Percentiles rank a stretch among this genome's conserved stretches.
Evolutionary conservation across 352 stramenopile genomes (phyloP).

Genomic region (Phytophthora tentaculata): DNA sequence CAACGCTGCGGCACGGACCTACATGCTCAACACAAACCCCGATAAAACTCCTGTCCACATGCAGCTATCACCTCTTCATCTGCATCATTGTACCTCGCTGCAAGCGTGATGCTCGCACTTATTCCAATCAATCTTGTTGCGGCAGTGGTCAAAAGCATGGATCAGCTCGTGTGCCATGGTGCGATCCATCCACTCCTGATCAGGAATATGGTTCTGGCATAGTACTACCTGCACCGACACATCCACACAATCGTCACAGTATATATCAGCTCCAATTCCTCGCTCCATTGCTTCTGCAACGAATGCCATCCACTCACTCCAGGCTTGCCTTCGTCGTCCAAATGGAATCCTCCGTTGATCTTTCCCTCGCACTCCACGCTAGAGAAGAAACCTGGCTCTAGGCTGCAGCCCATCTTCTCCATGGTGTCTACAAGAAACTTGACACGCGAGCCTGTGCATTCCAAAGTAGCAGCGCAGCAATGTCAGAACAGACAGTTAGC

Average conservation of each 20-base stretch:
- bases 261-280: conserved; percentile 1
- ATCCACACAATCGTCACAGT: conserved; percentile 7
- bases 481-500: not conserved
- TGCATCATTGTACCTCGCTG: conserved; percentile 72
- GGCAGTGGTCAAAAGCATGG: conserved; percentile 94
- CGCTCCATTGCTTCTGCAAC: not conserved
- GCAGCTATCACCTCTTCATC: not conserved
- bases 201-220: conserved; percentile 92
- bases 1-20: conserved; percentile 77
- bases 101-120: conserved; percentile 94
- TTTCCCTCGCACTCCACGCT: conserved; percentile 84
- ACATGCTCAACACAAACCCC: not conserved
- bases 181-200: conserved; percentile 92
- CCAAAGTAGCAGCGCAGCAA: conserved; percentile 8
- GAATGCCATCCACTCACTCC: conserved; percentile 41
- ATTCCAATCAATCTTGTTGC: conserved; percentile 92
- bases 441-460: conserved; percentile 68
- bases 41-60: not conserved
- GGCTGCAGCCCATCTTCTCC: conserved; percentile 87
- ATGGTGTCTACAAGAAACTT: conserved; percentile 85
- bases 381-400: conserved; percentile 77
- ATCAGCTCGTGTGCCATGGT: conserved; percentile 94
- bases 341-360: conserved; percentile 88
- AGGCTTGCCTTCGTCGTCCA: conserved; percentile 78
- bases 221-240: conserved; percentile 64